Conservation (phyloP, 345 rosid genomes). For the Limnanthes douglasii region DNA sequence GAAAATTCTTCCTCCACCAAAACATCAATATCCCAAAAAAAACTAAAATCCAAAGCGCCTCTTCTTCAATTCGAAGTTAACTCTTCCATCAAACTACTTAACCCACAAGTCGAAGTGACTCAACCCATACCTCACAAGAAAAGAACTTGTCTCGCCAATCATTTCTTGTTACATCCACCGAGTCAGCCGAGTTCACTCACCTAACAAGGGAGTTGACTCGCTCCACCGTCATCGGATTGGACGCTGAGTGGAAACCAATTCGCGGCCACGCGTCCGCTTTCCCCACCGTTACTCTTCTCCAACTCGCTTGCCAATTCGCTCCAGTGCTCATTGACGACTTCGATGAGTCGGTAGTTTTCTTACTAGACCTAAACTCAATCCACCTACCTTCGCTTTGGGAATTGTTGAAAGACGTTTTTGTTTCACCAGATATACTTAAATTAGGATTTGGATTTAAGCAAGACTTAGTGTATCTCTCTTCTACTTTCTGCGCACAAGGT, state of each 20-base stretch:
- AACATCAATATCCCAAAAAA: too few species aligned
- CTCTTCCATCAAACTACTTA: too few species aligned
- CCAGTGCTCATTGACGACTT: slow-evolving; percentile 14
- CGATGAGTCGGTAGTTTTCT: slow-evolving; percentile 47
- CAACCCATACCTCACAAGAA: too few species aligned
- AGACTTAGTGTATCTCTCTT: slow-evolving; percentile 68
- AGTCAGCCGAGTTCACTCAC: slow-evolving; percentile 62
- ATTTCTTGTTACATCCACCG: slow-evolving; percentile 34
- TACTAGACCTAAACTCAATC: slow-evolving; percentile 45
- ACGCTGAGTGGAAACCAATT: slow-evolving; percentile 83
- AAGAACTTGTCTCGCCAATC: too few species aligned
- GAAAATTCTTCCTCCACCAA: too few species aligned
- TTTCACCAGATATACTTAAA: slow-evolving; percentile 66
- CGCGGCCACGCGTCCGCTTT: slow-evolving; percentile 24
- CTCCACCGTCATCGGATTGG: slow-evolving; percentile 54
- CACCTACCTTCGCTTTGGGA: slow-evolving; percentile 49
- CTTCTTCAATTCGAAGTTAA: too few species aligned
- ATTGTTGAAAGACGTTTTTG: slow-evolving; percentile 36
- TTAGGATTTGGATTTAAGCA: slow-evolving; percentile 78
- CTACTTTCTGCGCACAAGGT: slow-evolving; percentile 53
- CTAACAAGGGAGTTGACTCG: slow-evolving; percentile 34
- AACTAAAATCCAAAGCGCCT: too few species aligned
- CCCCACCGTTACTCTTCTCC: slow-evolving; percentile 67
- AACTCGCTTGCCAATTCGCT: slow-evolving; percentile 51
- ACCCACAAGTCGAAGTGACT: too few species aligned